Conservation (phyloP, 2,329 filamentous ascomycete genomes). For the Colletotrichum falcatum region DNA sequence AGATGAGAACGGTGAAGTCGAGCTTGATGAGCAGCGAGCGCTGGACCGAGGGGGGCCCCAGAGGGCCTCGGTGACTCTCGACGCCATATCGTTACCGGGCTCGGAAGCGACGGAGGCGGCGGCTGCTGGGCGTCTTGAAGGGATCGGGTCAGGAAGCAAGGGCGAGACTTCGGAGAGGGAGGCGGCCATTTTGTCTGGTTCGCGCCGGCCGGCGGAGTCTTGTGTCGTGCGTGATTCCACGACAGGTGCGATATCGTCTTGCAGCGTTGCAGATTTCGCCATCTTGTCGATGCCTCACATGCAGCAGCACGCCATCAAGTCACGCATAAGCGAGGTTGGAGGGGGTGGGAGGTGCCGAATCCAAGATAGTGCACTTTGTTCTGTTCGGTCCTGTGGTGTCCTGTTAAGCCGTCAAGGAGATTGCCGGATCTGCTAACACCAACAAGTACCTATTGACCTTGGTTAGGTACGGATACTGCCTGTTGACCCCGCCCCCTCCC, state of each 20-base stretch:
- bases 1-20: constrained; percentile 55
- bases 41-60: constrained; percentile 41
- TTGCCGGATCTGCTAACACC: neutral
- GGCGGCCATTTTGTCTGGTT: constrained; percentile 13
- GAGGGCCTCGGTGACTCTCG: constrained; percentile 22
- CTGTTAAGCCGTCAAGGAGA: neutral
- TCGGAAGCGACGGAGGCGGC: neutral
- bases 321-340: neutral
- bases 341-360: neutral
- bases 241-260: constrained; percentile 33
- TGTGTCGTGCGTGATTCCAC: constrained; percentile 1
- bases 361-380: neutral
- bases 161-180: constrained; percentile 25
- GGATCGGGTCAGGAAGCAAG: constrained; percentile 11
- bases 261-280: constrained; percentile 35
- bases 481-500: neutral
- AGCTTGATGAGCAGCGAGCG: constrained; percentile 52
- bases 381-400: no score
- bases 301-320: neutral
- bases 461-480: no score
- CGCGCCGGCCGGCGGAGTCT: no score
- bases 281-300: neutral
- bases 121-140: neutral
- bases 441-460: no score
- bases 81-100: constrained; percentile 8